Percentiles rank a stretch among this genome's conserved stretches.
phyloP scores from a whole-genome alignment of 805 yeast genomes.

The Saccharomyces kudriavzevii region DNA sequence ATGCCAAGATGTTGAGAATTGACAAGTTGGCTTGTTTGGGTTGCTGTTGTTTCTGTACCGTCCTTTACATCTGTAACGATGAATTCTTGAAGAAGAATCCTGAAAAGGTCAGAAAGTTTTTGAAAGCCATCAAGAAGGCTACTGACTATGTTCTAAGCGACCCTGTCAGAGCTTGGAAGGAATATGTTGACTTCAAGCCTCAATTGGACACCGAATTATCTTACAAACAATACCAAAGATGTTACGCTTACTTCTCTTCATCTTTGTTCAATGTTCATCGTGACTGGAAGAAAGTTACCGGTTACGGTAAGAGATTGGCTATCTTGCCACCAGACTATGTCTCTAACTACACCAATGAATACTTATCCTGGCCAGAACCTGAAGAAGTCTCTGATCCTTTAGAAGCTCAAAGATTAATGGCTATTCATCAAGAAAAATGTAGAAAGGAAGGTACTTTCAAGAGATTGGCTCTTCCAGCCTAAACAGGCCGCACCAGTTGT shows the following conservation, averaged over 20 bases:
- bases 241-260: conserved; percentile 45
- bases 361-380: conserved; percentile 43
- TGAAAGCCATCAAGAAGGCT: conserved; percentile 43
- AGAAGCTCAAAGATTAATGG: conserved; percentile 42
- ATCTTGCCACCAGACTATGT: conserved; percentile 42
- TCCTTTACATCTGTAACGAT: conserved; percentile 47
- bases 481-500: neutral
- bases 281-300: conserved; percentile 50
- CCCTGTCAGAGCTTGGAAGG: conserved; percentile 41
- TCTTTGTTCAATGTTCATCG: conserved; percentile 46
- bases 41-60: conserved; percentile 52
- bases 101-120: conserved; percentile 37
- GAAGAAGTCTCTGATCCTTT: conserved; percentile 39
- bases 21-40: conserved; percentile 49
- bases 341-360: conserved; percentile 45
- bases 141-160: conserved; percentile 39
- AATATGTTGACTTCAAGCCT: conserved; percentile 41
- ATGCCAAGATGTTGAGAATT: conserved; percentile 49
- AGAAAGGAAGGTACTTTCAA: conserved; percentile 42
- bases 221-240: conserved; percentile 42
- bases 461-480: conserved; percentile 32
- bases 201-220: conserved; percentile 36
- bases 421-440: conserved; percentile 39
- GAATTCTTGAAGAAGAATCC: conserved; percentile 40
- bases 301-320: conserved; percentile 46